Evolutionary conservation across 2,329 filamentous ascomycete species (phyloP).

Genomic region (Bertia moriformis): DNA sequence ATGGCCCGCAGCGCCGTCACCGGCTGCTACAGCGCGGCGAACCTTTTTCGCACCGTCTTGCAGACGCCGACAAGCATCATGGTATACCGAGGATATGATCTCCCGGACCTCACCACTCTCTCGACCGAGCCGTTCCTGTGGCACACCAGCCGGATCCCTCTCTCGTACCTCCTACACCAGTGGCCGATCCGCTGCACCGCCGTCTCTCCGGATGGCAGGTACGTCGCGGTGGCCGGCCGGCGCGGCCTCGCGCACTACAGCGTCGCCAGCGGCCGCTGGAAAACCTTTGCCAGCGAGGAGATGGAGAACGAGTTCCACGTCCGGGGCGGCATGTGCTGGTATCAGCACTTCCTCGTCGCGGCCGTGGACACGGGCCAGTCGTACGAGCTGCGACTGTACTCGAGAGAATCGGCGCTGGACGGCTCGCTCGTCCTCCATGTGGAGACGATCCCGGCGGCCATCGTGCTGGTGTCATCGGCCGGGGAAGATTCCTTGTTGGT

Average conservation of each 20-base stretch:
- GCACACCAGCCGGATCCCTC: conserved; percentile 79
- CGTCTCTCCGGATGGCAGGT: conserved; percentile 81
- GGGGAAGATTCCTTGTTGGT: conserved; percentile 90
- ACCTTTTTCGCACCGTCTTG: conserved; percentile 75
- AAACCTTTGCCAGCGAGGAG: conserved; percentile 69
- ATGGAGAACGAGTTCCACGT: conserved; percentile 86
- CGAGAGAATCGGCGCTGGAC: conserved; percentile 68
- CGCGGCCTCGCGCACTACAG: conserved; percentile 92
- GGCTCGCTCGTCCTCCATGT: conserved; percentile 59
- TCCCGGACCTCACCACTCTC: conserved; percentile 78
- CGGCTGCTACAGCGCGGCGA: conserved; percentile 80
- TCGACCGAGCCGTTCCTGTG: conserved; percentile 87
- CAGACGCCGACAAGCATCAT: conserved; percentile 81
- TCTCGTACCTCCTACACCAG: conserved; percentile 73
- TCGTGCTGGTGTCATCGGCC: conserved; percentile 78
- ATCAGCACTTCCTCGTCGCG: conserved; percentile 84
- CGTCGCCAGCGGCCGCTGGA: conserved; percentile 86
- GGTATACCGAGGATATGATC: conserved; percentile 84
- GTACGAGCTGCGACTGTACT: conserved; percentile 83
- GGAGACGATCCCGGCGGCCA: conserved; percentile 66
- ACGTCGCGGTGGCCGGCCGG: conserved; percentile 88
- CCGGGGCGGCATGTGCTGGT: conserved; percentile 95
- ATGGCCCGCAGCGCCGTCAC: conserved; percentile 89
- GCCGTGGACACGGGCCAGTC: conserved; percentile 75
- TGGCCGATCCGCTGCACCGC: conserved; percentile 84